Evolutionary conservation across 257 asterid genomes (phyloP).

Genomic region (Osmanthus fragrans): DNA sequence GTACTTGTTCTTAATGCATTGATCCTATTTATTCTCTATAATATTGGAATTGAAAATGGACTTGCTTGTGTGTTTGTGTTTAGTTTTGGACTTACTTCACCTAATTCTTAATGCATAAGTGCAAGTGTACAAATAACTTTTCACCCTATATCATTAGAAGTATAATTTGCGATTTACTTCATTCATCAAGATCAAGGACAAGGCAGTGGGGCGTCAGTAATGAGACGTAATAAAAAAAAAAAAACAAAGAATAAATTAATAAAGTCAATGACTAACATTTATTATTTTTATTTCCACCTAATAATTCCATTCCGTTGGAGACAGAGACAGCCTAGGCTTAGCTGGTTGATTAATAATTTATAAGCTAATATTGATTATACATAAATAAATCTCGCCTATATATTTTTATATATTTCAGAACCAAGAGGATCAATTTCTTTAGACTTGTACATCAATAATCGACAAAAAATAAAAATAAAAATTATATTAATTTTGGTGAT

Average conservation of each 20-base stretch:
- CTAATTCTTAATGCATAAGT: slow-evolving; percentile 24
- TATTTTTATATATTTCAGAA: too few species aligned
- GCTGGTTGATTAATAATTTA: not conserved
- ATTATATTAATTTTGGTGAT: too few species aligned
- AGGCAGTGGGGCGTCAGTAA: too few species aligned
- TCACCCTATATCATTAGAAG: too few species aligned
- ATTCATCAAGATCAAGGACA: too few species aligned
- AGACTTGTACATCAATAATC: slow-evolving; percentile 24
- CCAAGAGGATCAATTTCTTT: not conserved
- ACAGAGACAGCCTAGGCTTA: slow-evolving; percentile 40
- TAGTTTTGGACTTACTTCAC: slow-evolving; percentile 19
- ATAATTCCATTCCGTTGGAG: slow-evolving; percentile 30
- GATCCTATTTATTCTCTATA: not conserved
- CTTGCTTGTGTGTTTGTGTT: slow-evolving; percentile 8
- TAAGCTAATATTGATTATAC: too few species aligned
- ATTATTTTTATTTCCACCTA: not conserved
- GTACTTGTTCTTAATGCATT: too few species aligned
- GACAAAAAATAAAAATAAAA: too few species aligned
- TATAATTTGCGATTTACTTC: too few species aligned
- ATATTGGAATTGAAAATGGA: not conserved
- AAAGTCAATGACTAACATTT: slow-evolving; percentile 7
- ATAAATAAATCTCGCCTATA: not conserved
- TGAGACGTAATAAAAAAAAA: too few species aligned
- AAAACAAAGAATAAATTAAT: too few species aligned
- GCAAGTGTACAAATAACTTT: too few species aligned